Evolutionary conservation across 257 asterid species (phyloP), one percentile per base, ranked within the genome.

Genomic region (Ophiorrhiza pumila): DNA sequence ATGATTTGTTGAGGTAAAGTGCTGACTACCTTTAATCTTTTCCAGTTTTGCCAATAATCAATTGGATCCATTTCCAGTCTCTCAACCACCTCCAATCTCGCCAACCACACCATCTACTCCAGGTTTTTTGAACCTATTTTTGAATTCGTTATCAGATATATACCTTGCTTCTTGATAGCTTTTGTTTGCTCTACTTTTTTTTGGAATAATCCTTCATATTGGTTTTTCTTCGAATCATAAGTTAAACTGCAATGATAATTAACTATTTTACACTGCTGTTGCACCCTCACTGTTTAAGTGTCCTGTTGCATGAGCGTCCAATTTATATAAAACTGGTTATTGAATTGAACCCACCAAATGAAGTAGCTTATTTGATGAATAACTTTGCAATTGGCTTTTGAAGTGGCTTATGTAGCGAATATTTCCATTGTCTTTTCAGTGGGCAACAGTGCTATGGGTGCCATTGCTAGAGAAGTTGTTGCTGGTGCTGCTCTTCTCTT

Each of bases 401-500:
- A 32, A 14, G 43, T 41, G 2, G 34, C 43, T 34, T 57, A 67
- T 22, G 65, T 29, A n/a, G 18, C 58, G 68, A 71, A 52, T 58
- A 52, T 17, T 29, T 69, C 67, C 25, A 60, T 69, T 74, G 46
- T 55, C 46, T 34, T 66, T 88, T 81, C 88, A 90, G 90, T 85
- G 76, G 83, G 89, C n/a, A 84, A 84, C 73, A 71, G 96, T 79
- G 91, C 87, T 47, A 89, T 94, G 35, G 95, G 90, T 32, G 93
- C 97, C 71, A 93, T 89, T 80, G 96, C 96, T 52, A 94, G 96
- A 78, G 97, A 92, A 66, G 95, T 88, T 74, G 92, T 96, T 81
- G 96, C 97, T 34, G 95, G 90, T 32, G 98, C 96, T 22, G 94
- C 98, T 69, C 91, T 91, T 80, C 83, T 93, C n/a, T 91, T 91